Conservation (phyloP, 257 asterid species). For the Scutellaria baicalensis region DNA sequence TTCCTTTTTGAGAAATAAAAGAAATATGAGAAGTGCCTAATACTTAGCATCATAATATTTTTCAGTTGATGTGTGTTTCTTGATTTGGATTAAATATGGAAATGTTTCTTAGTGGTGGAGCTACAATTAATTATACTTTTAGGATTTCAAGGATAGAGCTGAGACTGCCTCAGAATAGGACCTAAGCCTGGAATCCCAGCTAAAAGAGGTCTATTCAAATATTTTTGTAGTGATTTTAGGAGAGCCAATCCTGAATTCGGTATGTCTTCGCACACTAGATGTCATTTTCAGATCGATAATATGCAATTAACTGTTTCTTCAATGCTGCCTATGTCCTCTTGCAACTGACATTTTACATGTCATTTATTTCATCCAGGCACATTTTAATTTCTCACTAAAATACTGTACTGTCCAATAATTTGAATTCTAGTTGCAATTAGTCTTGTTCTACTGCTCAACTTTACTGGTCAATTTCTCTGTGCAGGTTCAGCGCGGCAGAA, state of each 20-base stretch:
- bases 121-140: neutral
- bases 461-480: constrained; percentile 10
- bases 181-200: neutral
- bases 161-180: neutral
- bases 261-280: neutral
- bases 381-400: neutral
- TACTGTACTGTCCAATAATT: neutral
- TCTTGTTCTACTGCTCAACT: constrained; percentile 14
- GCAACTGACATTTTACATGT: neutral
- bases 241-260: neutral
- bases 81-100: neutral
- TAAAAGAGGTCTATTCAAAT: constrained; percentile 2
- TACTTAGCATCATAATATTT: neutral
- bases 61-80: neutral
- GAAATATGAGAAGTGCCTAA: neutral
- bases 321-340: neutral
- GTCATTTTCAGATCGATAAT: neutral
- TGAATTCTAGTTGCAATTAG: neutral
- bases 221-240: neutral
- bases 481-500: constrained; percentile 75
- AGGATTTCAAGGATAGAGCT: neutral
- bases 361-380: neutral
- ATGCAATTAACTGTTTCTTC: neutral
- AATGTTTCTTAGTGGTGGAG: neutral
- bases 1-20: too few species aligned